phyloP scores from a whole-genome alignment of 495 filamentous ascomycete species.

The Schizothecium vesticola region DNA sequence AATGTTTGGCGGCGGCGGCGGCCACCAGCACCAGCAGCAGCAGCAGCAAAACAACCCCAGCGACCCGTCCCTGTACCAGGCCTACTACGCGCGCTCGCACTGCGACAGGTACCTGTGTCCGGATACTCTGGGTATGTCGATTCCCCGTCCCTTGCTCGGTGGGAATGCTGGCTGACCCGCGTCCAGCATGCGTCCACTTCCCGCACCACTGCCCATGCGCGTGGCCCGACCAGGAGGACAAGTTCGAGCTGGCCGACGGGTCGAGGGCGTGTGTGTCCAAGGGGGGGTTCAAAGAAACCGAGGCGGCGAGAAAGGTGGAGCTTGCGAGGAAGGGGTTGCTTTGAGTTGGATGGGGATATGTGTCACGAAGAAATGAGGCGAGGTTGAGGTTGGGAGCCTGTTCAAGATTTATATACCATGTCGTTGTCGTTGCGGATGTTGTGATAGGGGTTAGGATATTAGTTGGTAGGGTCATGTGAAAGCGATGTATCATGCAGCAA shows the following conservation, averaged over 20 bases:
- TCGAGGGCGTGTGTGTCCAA: slow-evolving; percentile 74
- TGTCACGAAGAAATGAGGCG: background rate
- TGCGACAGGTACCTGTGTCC: slow-evolving; percentile 93
- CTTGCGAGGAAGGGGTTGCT: slow-evolving; percentile 78
- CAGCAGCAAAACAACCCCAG: slow-evolving; percentile 70
- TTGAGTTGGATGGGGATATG: slow-evolving; percentile 34
- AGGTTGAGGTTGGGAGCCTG: background rate
- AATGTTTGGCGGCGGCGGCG: slow-evolving; percentile 49
- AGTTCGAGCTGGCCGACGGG: slow-evolving; percentile 80
- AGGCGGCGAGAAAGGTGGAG: slow-evolving; percentile 72
- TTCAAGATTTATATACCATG: background rate
- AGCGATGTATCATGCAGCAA: background rate
- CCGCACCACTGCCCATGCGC: slow-evolving; percentile 92
- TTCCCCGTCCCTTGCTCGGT: background rate
- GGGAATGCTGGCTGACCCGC: background rate
- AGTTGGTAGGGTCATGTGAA: background rate
- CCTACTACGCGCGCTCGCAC: slow-evolving; percentile 60
- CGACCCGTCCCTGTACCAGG: slow-evolving; percentile 71
- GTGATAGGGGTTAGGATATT: background rate
- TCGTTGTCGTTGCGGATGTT: background rate
- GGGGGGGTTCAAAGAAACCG: slow-evolving; percentile 71
- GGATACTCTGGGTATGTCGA: slow-evolving; percentile 58
- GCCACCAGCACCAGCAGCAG: slow-evolving; percentile 39
- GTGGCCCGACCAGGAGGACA: slow-evolving; percentile 76
- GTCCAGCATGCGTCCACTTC: slow-evolving; percentile 74